These are phyloP conservation scores for Jamesozyma rosinii DNA, from an alignment of 805 yeast genomes.

Conservation along the genomic window DNA sequence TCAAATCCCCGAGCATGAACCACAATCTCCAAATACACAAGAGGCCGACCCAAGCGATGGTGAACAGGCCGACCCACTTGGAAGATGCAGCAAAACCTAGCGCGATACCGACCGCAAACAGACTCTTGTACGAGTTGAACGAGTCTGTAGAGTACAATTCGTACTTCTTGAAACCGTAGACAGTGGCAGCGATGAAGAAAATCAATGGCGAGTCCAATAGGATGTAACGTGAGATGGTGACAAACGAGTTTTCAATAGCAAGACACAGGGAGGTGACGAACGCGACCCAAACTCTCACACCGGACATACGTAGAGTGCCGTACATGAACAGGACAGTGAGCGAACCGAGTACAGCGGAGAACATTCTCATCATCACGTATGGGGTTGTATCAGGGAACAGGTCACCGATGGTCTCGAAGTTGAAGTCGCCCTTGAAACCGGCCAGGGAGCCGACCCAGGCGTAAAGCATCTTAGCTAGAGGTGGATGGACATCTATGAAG, in stretches of 20 bases:
- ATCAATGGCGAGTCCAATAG: conserved; percentile 67
- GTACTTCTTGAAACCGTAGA: conserved; percentile 55
- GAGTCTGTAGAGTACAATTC: conserved; percentile 58
- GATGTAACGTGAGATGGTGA: conserved; percentile 67
- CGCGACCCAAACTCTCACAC: conserved; percentile 57
- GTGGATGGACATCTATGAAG: conserved; percentile 75
- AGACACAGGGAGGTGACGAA: conserved; percentile 47
- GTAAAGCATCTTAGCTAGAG: conserved; percentile 65
- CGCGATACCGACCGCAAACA: conserved; percentile 57
- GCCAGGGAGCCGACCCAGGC: conserved; percentile 61
- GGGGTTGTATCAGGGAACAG: conserved; percentile 50
- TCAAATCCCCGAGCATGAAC: conserved; percentile 65
- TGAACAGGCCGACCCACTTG: conserved; percentile 80
- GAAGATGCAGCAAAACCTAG: conserved; percentile 66
- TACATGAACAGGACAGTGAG: conserved; percentile 58
- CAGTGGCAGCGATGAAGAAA: conserved; percentile 66
- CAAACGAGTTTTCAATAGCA: conserved; percentile 55
- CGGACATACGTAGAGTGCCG: conserved; percentile 61
- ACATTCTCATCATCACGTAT: conserved; percentile 57
- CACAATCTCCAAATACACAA: conserved; percentile 54
- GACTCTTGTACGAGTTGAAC: conserved; percentile 46
- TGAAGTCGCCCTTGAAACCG: conserved; percentile 65
- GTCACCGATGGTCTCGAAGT: conserved; percentile 58
- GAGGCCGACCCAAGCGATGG: conserved; percentile 68
- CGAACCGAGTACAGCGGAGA: conserved; percentile 61